phyloP scores from a whole-genome alignment of 2,329 filamentous ascomycete species.

The Diaporthe capsici region DNA sequence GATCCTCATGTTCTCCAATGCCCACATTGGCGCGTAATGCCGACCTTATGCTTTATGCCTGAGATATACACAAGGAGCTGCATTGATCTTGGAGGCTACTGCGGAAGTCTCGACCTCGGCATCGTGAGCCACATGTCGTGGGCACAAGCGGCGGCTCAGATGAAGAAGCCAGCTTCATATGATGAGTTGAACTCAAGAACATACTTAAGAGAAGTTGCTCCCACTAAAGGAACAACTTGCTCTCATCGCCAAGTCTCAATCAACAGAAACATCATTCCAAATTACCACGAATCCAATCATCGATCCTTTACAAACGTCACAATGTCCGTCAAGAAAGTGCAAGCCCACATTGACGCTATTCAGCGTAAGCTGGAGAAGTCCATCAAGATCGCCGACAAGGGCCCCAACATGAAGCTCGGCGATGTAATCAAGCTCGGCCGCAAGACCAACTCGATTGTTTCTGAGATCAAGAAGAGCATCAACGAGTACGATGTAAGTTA shows the following conservation, averaged over 20 bases:
- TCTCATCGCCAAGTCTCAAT: neutral
- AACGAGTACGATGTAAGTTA: conserved; percentile 46
- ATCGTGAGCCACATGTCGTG: conserved; percentile 31
- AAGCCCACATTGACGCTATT: conserved; percentile 45
- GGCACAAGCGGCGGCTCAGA: neutral
- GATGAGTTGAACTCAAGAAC: neutral
- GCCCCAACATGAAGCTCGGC: conserved; percentile 44
- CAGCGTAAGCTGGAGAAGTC: conserved; percentile 48
- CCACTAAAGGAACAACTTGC: neutral
- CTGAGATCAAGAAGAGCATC: conserved; percentile 48
- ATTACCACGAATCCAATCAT: neutral
- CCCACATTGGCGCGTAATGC: conserved; percentile 20
- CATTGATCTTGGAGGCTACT: conserved; percentile 26
- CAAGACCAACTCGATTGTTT: conserved; percentile 48
- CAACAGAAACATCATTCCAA: neutral
- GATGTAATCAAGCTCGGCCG: conserved; percentile 48
- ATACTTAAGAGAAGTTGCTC: neutral
- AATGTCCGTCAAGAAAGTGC: conserved; percentile 44
- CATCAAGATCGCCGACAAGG: conserved; percentile 47
- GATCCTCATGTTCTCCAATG: neutral
- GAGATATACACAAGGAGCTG: conserved; percentile 26
- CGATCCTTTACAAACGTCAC: neutral
- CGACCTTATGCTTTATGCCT: conserved; percentile 25
- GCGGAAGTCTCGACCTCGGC: conserved; percentile 24
- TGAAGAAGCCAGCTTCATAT: conserved; percentile 6